These are phyloP conservation scores for Neoconidiobolus thromboides DNA, from an alignment of 371 early-diverging fungal species.

Conservation along the genomic window DNA sequence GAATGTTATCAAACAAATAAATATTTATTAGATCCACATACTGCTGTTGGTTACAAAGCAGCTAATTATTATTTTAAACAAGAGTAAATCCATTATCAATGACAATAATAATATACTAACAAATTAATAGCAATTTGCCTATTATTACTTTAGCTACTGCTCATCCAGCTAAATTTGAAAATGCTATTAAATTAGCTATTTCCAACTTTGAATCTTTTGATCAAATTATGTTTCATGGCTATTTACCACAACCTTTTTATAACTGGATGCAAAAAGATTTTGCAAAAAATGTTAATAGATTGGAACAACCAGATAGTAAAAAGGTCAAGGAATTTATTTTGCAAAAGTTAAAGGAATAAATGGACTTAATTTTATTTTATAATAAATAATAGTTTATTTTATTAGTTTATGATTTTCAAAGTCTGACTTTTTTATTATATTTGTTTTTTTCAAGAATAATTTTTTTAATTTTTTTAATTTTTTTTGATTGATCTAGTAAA, in stretches of 20 bases:
- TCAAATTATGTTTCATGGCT: background rate
- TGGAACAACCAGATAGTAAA: too few species aligned
- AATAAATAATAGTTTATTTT: too few species aligned
- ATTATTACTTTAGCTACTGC: slow-evolving; percentile 79
- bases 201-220: background rate
- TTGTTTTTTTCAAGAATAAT: too few species aligned
- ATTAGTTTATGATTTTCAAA: too few species aligned
- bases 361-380: too few species aligned
- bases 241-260: slow-evolving; percentile 2
- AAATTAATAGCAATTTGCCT: slow-evolving; percentile 10
- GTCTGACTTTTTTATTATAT: too few species aligned
- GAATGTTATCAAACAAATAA: slow-evolving; percentile 20
- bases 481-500: too few species aligned
- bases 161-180: slow-evolving; percentile 90
- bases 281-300: too few species aligned
- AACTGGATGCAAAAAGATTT: background rate
- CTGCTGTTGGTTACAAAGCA: slow-evolving; percentile 69
- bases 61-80: slow-evolving; percentile 11
- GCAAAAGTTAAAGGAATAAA: too few species aligned
- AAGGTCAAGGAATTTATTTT: too few species aligned
- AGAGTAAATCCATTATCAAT: too few species aligned
- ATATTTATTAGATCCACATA: slow-evolving; percentile 79
- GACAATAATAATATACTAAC: background rate
- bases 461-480: background rate
- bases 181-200: slow-evolving; percentile 67